These are phyloP conservation scores for Neonectria faginata DNA, from an alignment of 2,329 filamentous ascomycete species.

Conservation along the genomic window DNA sequence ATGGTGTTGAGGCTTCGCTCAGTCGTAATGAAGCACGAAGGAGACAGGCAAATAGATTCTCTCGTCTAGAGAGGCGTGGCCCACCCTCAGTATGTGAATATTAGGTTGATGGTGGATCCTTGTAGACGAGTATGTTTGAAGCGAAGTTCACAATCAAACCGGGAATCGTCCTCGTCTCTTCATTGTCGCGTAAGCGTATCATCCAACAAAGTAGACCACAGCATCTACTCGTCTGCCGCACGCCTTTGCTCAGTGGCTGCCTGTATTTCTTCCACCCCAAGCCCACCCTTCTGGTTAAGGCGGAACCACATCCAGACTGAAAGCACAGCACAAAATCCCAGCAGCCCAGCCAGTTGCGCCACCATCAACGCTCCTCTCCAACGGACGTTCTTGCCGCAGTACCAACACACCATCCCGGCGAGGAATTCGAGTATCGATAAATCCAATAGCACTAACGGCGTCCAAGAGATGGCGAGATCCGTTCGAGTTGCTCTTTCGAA, in stretches of 20 bases:
- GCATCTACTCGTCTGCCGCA: not conserved
- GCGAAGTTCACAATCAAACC: too few relatives aligned
- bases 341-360: not conserved
- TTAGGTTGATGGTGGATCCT: not conserved
- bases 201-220: too few relatives aligned
- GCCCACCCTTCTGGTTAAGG: not conserved
- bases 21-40: not conserved
- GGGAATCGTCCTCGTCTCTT: too few relatives aligned
- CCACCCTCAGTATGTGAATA: not conserved
- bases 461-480: too few relatives aligned
- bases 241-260: not conserved
- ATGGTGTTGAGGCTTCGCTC: conserved; percentile 1
- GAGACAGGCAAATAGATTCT: not conserved
- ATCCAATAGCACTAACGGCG: too few relatives aligned
- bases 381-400: too few relatives aligned
- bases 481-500: too few relatives aligned
- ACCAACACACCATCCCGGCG: too few relatives aligned
- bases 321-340: not conserved
- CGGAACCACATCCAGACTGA: not conserved
- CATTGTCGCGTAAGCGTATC: too few relatives aligned
- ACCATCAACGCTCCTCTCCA: conserved; percentile 19
- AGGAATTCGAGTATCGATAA: too few relatives aligned
- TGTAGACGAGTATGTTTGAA: not conserved
- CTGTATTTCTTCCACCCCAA: not conserved
- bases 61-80: not conserved